These are phyloP conservation scores for Tetrapisispora arboricola DNA, from an alignment of 805 yeast genomes.

Conservation along the genomic window DNA sequence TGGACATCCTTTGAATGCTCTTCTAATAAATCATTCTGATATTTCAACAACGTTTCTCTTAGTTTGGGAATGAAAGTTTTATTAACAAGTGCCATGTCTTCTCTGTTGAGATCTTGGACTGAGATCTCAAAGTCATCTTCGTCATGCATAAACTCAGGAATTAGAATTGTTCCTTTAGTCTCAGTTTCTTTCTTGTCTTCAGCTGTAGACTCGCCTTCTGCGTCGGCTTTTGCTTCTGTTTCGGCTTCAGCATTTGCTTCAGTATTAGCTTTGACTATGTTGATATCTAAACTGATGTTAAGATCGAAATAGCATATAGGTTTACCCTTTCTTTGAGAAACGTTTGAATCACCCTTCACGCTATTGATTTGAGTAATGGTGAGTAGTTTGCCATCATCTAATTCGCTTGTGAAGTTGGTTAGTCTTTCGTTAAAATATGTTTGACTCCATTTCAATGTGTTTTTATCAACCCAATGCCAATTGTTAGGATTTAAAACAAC, in stretches of 20 bases:
- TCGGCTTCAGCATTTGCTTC: conserved; percentile 2
- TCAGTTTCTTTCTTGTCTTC: conserved; percentile 30
- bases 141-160: conserved; percentile 71
- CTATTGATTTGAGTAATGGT: conserved; percentile 33
- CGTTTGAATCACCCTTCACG: conserved; percentile 67
- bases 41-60: conserved; percentile 38
- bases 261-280: conserved; percentile 19
- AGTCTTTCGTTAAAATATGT: conserved; percentile 37
- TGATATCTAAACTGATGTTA: conserved; percentile 39
- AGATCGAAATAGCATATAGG: conserved; percentile 68
- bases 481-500: conserved; percentile 64
- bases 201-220: not conserved
- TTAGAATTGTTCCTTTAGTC: conserved; percentile 35
- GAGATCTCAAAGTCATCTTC: conserved; percentile 54
- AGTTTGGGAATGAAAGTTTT: conserved; percentile 44
- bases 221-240: conserved; percentile 2
- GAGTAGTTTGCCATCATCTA: conserved; percentile 9
- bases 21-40: conserved; percentile 51
- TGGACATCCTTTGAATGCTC: conserved; percentile 58
- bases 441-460: conserved; percentile 56
- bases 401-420: conserved; percentile 10
- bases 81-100: conserved; percentile 33
- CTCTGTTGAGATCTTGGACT: conserved; percentile 20
- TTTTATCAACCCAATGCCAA: conserved; percentile 71
- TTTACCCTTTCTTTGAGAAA: conserved; percentile 75